Evolutionary conservation across 257 asterid genomes (phyloP).

Genomic region (Solanum ossicruentum): DNA sequence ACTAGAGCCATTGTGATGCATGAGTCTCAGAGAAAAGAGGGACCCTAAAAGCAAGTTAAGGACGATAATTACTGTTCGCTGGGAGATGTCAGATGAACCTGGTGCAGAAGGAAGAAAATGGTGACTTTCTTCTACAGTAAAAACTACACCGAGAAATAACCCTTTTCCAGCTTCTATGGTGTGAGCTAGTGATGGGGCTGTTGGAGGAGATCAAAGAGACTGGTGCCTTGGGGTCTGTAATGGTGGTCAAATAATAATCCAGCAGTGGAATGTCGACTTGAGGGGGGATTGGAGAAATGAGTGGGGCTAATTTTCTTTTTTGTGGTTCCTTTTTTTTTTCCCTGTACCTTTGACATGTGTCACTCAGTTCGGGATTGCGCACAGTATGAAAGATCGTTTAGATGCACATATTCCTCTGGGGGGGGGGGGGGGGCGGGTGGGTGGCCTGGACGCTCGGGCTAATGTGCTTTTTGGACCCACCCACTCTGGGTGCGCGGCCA

Average conservation of each 20-base stretch:
- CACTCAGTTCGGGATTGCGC: neutral
- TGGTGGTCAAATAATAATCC: neutral
- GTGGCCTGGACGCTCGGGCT: too few species aligned
- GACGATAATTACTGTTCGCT: slow-evolving; percentile 15
- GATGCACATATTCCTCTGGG: too few species aligned
- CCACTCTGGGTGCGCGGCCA: too few species aligned
- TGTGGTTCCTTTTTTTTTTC: neutral
- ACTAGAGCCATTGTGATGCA: slow-evolving; percentile 9
- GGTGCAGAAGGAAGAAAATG: neutral
- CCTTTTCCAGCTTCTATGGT: slow-evolving; percentile 1
- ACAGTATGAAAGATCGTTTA: too few species aligned
- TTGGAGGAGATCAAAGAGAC: neutral
- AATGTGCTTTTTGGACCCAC: too few species aligned
- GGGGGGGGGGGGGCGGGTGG: too few species aligned
- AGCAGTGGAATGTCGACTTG: neutral
- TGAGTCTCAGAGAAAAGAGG: neutral
- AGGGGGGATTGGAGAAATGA: neutral
- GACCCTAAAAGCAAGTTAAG: neutral
- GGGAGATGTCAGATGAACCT: slow-evolving; percentile 26
- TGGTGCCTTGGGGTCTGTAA: neutral
- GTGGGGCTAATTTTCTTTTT: neutral
- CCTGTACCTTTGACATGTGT: neutral
- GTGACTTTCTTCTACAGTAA: neutral
- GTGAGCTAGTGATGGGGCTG: neutral
- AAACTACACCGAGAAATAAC: neutral